These are phyloP conservation scores for Blastobotrys malaysiensis DNA, from an alignment of 1,139 yeast genomes.

Conservation along the genomic window DNA sequence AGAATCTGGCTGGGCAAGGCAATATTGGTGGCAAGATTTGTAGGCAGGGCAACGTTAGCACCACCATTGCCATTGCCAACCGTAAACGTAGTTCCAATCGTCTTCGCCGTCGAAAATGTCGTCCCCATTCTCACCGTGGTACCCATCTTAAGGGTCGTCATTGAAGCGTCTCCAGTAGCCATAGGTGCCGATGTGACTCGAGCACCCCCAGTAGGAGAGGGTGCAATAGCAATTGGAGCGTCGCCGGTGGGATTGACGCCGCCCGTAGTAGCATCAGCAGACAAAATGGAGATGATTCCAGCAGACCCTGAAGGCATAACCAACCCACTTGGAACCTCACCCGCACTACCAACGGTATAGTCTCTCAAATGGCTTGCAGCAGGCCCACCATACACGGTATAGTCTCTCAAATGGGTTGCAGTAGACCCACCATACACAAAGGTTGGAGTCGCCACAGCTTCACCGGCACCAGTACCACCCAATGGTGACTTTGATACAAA, in stretches of 20 bases:
- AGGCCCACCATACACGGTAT: neutral
- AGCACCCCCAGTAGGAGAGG: neutral
- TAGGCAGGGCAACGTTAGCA: no score
- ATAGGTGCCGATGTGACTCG: neutral
- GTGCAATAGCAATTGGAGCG: neutral
- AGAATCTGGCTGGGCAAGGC: neutral
- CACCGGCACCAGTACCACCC: no score
- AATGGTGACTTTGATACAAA: neutral
- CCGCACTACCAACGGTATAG: neutral
- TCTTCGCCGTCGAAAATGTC: neutral
- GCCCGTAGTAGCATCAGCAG: neutral
- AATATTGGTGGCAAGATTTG: neutral
- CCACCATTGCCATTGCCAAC: neutral
- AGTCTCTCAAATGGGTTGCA: neutral
- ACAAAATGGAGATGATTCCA: neutral
- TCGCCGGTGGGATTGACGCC: neutral
- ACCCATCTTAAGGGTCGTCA: no score
- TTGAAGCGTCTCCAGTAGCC: neutral
- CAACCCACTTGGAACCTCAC: neutral
- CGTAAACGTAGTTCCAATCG: neutral
- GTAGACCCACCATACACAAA: neutral
- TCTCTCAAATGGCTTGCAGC: neutral
- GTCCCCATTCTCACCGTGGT: no score
- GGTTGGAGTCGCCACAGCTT: neutral
- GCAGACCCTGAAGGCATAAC: neutral